Conservation (phyloP, 2,329 filamentous ascomycete genomes). For the Fusarium anthophilum region DNA sequence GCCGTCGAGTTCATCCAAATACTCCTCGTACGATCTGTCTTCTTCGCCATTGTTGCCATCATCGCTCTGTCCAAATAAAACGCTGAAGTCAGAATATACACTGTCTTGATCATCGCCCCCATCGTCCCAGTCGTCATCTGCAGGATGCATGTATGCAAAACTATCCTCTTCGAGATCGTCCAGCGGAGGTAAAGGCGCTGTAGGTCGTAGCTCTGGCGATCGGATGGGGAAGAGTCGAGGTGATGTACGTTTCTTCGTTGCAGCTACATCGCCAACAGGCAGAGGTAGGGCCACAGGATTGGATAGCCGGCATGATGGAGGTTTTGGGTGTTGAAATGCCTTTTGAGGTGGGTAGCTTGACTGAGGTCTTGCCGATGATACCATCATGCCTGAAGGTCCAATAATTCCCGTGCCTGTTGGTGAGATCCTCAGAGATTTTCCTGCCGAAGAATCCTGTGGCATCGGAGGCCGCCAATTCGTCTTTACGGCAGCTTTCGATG, state of each 20-base stretch:
- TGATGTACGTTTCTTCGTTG: constrained; percentile 42
- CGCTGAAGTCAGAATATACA: constrained; percentile 65
- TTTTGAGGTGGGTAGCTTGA: constrained; percentile 1
- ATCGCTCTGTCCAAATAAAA: constrained; percentile 56
- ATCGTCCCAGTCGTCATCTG: constrained; percentile 57
- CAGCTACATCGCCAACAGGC: constrained; percentile 40
- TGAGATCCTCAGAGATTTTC: constrained; percentile 29
- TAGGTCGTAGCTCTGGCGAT: constrained; percentile 48
- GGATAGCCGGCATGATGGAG: constrained; percentile 41
- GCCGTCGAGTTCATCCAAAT: constrained; percentile 65
- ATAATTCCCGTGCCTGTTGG: constrained; percentile 14
- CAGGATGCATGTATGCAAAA: constrained; percentile 58
- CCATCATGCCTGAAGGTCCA: constrained; percentile 6
- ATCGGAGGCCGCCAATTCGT: constrained; percentile 37
- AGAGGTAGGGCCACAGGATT: constrained; percentile 44
- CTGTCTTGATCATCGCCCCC: constrained; percentile 56
- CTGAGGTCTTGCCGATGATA: constrained; percentile 11
- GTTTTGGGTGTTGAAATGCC: constrained; percentile 25
- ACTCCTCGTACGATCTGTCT: constrained; percentile 62
- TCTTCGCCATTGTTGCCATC: constrained; percentile 42
- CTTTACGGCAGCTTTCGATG: constrained; percentile 31
- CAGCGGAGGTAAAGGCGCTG: constrained; percentile 28
- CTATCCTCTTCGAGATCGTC: constrained; percentile 57
- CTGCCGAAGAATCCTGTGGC: constrained; percentile 32
- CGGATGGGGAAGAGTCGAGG: constrained; percentile 45